phyloP scores from a whole-genome alignment of 2,329 filamentous ascomycete genomes.

The Coleophoma cylindrospora region DNA sequence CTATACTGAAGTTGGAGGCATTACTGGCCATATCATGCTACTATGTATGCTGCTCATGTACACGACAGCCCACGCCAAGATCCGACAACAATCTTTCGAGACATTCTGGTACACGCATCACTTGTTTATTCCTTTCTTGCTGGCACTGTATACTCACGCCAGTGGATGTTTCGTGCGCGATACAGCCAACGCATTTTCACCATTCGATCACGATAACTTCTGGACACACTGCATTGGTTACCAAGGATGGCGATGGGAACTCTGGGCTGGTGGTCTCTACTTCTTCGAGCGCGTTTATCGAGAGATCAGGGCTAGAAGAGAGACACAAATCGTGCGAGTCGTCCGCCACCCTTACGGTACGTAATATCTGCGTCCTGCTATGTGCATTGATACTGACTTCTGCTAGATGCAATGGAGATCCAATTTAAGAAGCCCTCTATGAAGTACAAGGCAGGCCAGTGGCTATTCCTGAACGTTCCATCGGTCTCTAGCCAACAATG shows the following conservation, averaged over 20 bases:
- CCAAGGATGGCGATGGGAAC: slow-evolving; percentile 95
- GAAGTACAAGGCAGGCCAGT: slow-evolving; percentile 97
- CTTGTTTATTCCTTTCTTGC: slow-evolving; percentile 92
- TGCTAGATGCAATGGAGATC: slow-evolving; percentile 83
- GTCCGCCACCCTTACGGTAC: slow-evolving; percentile 91
- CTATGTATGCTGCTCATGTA: slow-evolving; percentile 99
- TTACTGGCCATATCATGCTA: slow-evolving; percentile 96
- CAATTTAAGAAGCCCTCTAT: slow-evolving; percentile 96
- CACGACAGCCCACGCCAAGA: slow-evolving; percentile 88
- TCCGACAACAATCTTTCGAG: slow-evolving; percentile 95
- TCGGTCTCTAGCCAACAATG: slow-evolving; percentile 86
- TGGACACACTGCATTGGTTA: slow-evolving; percentile 95
- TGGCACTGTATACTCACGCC: slow-evolving; percentile 93
- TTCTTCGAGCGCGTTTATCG: slow-evolving; percentile 84
- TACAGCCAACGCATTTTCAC: slow-evolving; percentile 64
- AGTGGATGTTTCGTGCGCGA: slow-evolving; percentile 96
- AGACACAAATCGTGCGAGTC: slow-evolving; percentile 88
- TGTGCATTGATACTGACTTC: slow-evolving; percentile 22
- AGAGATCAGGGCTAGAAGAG: slow-evolving; percentile 77
- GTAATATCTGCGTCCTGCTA: slow-evolving; percentile 20
- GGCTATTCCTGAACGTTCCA: slow-evolving; percentile 93
- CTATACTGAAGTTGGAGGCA: slow-evolving; percentile 81
- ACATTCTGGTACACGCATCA: slow-evolving; percentile 99
- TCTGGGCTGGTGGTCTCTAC: slow-evolving; percentile 81
- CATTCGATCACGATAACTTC: slow-evolving; percentile 76